Base-by-base conservation (phyloP, 2,329 filamentous ascomycete species). In the Colletotrichum magnum region DNA sequence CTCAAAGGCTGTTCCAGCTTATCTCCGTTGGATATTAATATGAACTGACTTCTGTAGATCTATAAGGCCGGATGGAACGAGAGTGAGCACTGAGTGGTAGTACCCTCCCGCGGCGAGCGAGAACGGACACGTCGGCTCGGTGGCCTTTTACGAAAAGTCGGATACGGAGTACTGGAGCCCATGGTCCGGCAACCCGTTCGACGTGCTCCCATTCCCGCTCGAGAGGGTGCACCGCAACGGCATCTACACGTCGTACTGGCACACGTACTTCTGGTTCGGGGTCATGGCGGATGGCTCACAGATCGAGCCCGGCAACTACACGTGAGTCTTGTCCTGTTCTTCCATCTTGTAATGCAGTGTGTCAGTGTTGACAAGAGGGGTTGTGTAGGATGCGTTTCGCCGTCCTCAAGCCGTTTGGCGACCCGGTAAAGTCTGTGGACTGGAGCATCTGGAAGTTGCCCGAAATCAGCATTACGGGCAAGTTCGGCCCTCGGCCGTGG, bases 201-300 rank as follows among this genome's bases (percentile, higher is more conserved):
- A 83, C 59, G 79, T 80, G 3, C 71, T 79, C 13, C 68, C 79
- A 0, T 83, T 83, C 68, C 82, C 81, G 0, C 64, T 80, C 12
- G 76, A 72, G 36, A 76, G 77, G 5, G 73, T 80, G 10, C 74
- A 78, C 2, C 77, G 82, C 24, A 53, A 63, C 7, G 76, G 76
- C 5, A 77, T 76, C 45, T 67, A 59, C 52, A 70, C 28, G 24
- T 41, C 56, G 26, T 59, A 53, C 54, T 21, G 58, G 18, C 70
- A 73, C 4, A 76, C 74, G 28, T 82, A 78, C 58, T 81, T 78
- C 76, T 83, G 81, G 81, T 81, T 83, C 43, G 81, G 81, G 3
- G 79, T 80, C 60, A 76, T 83, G 12, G 78, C 81, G 15, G 81
- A 83, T 59, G 81, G 80, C 6, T 77, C 79, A 6, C 77, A 78